Conservation (phyloP, 768 basidiomycete genomes). For the Paxillus involutus region DNA sequence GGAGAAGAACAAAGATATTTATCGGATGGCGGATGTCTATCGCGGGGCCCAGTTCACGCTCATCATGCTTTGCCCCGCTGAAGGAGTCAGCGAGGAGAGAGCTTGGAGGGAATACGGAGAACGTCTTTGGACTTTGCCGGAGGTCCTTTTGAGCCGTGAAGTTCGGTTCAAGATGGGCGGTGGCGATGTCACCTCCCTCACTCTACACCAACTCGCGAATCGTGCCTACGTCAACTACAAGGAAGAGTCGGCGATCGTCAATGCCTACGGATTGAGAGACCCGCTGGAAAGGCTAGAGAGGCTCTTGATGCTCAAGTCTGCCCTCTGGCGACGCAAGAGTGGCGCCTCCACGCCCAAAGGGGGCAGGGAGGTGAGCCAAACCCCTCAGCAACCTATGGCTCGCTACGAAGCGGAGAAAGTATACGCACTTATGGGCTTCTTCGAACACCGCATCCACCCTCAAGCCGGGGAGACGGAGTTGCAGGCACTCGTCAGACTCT, state of each 20-base stretch:
- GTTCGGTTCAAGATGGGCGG: conserved; percentile 13
- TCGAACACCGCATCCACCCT: conserved; percentile 23
- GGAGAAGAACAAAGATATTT: conserved; percentile 18
- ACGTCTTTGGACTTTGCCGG: conserved; percentile 26
- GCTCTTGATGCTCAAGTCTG: conserved; percentile 17
- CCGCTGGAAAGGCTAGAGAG: conserved; percentile 25
- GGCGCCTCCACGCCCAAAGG: not conserved
- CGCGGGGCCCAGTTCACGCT: conserved; percentile 22
- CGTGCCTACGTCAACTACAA: conserved; percentile 15
- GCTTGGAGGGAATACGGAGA: conserved; percentile 20
- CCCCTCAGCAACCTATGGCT: too few species aligned
- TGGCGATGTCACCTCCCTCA: conserved; percentile 14
- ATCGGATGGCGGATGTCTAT: conserved; percentile 25
- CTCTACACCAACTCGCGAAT: conserved; percentile 23
- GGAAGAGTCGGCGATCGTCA: conserved; percentile 21
- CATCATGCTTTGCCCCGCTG: conserved; percentile 13
- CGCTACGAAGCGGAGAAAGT: conserved; percentile 20
- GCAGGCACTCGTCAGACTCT: conserved; percentile 22
- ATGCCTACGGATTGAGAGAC: conserved; percentile 18
- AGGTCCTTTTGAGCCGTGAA: conserved; percentile 20
- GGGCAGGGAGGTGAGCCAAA: not conserved
- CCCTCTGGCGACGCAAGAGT: conserved; percentile 24
- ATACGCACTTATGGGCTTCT: conserved; percentile 27
- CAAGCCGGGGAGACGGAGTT: conserved; percentile 13
- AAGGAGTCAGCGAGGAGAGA: not conserved